Percentiles rank a stretch among this genome's conserved stretches.
phyloP scores from a whole-genome alignment of 2,329 filamentous ascomycete species.

The Fusarium cicatricum region DNA sequence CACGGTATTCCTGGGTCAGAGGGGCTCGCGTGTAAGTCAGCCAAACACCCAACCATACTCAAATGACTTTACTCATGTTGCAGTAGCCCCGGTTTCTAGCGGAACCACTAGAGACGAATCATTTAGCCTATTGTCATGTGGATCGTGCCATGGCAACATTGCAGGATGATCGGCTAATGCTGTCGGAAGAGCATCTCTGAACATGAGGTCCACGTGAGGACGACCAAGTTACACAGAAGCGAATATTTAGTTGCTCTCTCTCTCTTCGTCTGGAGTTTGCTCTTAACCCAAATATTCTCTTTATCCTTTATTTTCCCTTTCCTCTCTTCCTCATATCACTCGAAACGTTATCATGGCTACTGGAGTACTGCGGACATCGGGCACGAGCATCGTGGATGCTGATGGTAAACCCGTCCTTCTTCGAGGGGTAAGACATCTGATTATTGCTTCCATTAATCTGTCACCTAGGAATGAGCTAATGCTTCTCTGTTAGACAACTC shows the following conservation, averaged over 20 bases:
- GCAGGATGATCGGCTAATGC: not conserved
- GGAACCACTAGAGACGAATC: not conserved
- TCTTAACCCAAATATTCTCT: not conserved
- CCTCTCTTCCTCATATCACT: not conserved
- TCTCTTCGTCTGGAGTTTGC: not conserved
- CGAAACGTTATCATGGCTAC: constrained; percentile 5
- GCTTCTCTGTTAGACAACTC: constrained; percentile 28
- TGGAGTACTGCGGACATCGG: constrained; percentile 38
- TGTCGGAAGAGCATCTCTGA: not conserved
- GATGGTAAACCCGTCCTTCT: constrained; percentile 56
- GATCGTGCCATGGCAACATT: not conserved
- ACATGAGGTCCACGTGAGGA: not conserved
- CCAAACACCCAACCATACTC: not conserved
- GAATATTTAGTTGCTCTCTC: not conserved
- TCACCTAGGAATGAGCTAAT: too few species aligned
- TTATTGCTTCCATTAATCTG: too few species aligned
- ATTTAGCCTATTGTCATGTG: constrained; percentile 1
- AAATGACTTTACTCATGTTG: not conserved
- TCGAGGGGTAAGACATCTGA: constrained; percentile 34
- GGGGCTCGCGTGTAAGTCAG: not conserved
- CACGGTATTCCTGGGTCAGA: too few species aligned
- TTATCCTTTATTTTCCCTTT: not conserved
- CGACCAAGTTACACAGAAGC: not conserved
- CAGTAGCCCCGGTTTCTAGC: not conserved
- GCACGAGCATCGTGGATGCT: constrained; percentile 52